These are phyloP conservation scores for Tetrastigma voinierianum DNA, from an alignment of 164 flowering plant species.

Conservation along the genomic window DNA sequence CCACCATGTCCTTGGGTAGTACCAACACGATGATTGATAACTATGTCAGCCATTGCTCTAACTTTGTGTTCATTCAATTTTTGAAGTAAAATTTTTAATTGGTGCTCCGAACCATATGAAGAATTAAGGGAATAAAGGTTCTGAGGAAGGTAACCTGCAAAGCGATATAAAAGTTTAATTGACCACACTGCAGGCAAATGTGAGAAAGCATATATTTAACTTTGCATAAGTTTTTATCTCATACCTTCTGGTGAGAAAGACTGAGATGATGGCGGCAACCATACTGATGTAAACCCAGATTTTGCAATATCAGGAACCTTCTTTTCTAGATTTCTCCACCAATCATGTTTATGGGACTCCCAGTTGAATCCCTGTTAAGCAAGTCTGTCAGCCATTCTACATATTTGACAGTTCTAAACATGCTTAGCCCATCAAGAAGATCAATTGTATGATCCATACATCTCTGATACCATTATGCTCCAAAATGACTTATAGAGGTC, in stretches of 20 bases:
- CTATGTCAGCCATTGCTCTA: constrained; percentile 94
- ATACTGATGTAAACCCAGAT: constrained; percentile 86
- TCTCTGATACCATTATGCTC: not conserved
- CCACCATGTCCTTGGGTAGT: constrained; percentile 86
- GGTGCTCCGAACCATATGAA: constrained; percentile 77
- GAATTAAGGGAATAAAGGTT: constrained; percentile 83
- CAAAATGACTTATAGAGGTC: not conserved
- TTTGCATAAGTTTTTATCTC: not conserved
- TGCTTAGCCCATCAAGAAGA: not conserved
- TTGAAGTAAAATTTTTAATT: constrained; percentile 59
- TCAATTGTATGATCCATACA: not conserved
- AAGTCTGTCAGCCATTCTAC: constrained; percentile 10
- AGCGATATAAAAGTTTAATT: not conserved
- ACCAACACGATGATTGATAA: constrained; percentile 93
- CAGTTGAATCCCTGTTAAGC: constrained; percentile 81
- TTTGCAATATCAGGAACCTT: constrained; percentile 79
- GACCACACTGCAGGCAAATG: not conserved
- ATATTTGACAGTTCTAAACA: not conserved
- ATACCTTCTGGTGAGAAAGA: constrained; percentile 85
- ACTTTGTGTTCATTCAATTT: constrained; percentile 72
- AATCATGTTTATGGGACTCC: constrained; percentile 90
- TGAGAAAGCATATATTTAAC: constrained; percentile 6
- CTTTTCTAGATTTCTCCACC: constrained; percentile 82
- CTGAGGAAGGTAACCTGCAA: constrained; percentile 87
- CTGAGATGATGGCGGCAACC: constrained; percentile 88